Evolutionary conservation across 2,329 filamentous ascomycete genomes (phyloP).

Genomic region (Trichoderma sp.): DNA sequence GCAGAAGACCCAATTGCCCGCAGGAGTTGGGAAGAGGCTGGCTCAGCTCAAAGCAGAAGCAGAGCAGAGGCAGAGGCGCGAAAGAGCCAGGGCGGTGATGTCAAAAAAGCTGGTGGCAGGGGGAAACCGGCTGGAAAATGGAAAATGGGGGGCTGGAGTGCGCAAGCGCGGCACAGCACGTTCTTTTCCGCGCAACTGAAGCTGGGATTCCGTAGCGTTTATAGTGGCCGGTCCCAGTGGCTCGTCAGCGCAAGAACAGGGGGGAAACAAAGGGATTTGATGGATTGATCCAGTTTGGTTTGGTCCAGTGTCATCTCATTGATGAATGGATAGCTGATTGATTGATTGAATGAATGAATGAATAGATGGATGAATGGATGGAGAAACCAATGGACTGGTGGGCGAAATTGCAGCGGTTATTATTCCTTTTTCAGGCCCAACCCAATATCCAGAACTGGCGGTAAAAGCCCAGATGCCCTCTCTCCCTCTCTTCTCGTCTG

Average conservation of each 20-base stretch:
- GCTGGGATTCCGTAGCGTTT: not conserved
- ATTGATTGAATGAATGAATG: not conserved
- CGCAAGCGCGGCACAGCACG: conserved; percentile 14
- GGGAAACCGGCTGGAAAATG: conserved; percentile 20
- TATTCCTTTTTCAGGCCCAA: not conserved
- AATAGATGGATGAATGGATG: not conserved
- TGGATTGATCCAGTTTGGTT: not conserved
- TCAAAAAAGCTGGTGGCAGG: conserved; percentile 22
- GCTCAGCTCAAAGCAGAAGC: conserved; percentile 2
- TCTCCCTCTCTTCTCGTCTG: not conserved
- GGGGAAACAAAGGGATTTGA: not conserved
- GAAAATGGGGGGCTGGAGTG: conserved; percentile 22
- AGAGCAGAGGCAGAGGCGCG: conserved; percentile 6
- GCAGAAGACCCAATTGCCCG: conserved; percentile 18
- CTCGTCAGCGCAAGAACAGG: not conserved
- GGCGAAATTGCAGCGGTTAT: not conserved
- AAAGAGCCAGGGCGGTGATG: conserved; percentile 19
- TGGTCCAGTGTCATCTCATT: not conserved
- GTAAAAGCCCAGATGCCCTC: not conserved
- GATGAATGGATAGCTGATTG: not conserved
- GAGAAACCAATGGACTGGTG: not conserved
- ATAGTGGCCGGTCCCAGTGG: conserved; percentile 1
- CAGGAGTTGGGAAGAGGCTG: conserved; percentile 6
- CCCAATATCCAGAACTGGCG: not conserved
- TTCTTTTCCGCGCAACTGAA: not conserved